A percentile compares a stretch with the other conserved stretches of the same genome.
These are phyloP conservation scores for Singerocomus inundabilis DNA, from an alignment of 1,284 basidiomycete genomes.

Conservation along the genomic window DNA sequence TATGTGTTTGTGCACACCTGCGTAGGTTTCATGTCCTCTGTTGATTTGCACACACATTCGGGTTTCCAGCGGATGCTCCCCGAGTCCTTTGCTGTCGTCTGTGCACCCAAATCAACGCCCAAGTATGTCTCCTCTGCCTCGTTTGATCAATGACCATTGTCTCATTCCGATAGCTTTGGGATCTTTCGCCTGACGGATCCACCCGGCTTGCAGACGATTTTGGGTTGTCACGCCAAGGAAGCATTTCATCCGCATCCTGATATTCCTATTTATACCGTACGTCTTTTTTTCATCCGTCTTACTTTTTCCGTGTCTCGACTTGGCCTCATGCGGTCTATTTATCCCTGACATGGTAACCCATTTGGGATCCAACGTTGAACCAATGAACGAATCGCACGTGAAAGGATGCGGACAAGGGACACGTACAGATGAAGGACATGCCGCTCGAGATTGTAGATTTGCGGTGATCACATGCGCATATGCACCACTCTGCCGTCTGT, in stretches of 20 bases:
- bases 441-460: slow-evolving; percentile 73
- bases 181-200: slow-evolving; percentile 88
- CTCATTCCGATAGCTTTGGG: slow-evolving; percentile 57
- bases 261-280: slow-evolving; percentile 78
- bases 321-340: slow-evolving; percentile 4
- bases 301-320: not conserved
- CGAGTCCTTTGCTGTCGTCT: slow-evolving; percentile 90
- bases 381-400: not conserved
- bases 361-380: not conserved
- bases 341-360: not conserved
- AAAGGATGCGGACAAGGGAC: slow-evolving; percentile 75
- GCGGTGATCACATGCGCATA: slow-evolving; percentile 34
- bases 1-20: not conserved
- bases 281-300: slow-evolving; percentile 11
- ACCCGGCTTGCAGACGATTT: slow-evolving; percentile 69
- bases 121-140: slow-evolving; percentile 46
- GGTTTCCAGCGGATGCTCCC: slow-evolving; percentile 85
- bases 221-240: slow-evolving; percentile 65
- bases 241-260: slow-evolving; percentile 85
- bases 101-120: slow-evolving; percentile 76
- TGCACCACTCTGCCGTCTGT: not conserved
- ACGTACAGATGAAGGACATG: slow-evolving; percentile 73
- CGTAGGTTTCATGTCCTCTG: slow-evolving; percentile 82
- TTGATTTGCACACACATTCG: slow-evolving; percentile 87
- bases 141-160: not conserved